A percentile compares a stretch with the other conserved stretches of the same genome.
Conservation (phyloP, 2,329 filamentous ascomycete species). For the Arthrobotrys musiformis region DNA sequence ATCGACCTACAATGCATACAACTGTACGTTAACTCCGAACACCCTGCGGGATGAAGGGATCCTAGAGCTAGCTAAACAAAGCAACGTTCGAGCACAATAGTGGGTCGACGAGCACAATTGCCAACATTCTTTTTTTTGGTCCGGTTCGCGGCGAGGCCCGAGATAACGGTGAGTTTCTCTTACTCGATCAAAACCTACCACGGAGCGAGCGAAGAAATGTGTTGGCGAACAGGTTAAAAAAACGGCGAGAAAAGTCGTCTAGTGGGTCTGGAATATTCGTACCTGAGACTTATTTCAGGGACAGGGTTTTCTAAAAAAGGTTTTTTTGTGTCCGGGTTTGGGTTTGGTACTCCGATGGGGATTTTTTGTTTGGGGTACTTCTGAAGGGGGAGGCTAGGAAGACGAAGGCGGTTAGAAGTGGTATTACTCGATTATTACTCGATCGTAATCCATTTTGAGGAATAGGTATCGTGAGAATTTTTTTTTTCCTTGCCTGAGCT, state of each 20-base stretch:
- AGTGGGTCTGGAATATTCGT: constrained; percentile 30
- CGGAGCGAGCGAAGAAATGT: constrained; percentile 28
- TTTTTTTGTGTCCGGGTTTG: neutral
- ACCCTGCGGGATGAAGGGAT: too few species aligned
- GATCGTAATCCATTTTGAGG: constrained; percentile 34
- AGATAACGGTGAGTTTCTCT: constrained; percentile 45
- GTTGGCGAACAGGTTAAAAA: constrained; percentile 5
- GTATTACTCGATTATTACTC: constrained; percentile 56
- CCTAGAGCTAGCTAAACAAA: too few species aligned
- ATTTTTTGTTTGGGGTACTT: neutral
- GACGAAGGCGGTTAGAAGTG: constrained; percentile 26
- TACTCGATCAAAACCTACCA: constrained; percentile 56
- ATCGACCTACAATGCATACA: too few species aligned
- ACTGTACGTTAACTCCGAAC: too few species aligned
- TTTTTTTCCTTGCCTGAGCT: neutral
- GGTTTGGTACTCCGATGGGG: neutral
- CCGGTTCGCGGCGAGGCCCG: constrained; percentile 56
- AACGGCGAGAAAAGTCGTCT: too few species aligned
- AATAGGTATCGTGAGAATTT: constrained; percentile 12
- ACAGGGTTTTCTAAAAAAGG: neutral
- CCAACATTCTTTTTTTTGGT: too few species aligned
- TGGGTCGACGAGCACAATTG: too few species aligned
- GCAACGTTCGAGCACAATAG: too few species aligned
- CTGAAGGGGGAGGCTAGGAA: too few species aligned
- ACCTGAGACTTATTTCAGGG: constrained; percentile 16